A percentile compares a stretch with the other conserved stretches of the same genome.
Conservation (phyloP, 345 rosid species). For the Pistacia vera region DNA sequence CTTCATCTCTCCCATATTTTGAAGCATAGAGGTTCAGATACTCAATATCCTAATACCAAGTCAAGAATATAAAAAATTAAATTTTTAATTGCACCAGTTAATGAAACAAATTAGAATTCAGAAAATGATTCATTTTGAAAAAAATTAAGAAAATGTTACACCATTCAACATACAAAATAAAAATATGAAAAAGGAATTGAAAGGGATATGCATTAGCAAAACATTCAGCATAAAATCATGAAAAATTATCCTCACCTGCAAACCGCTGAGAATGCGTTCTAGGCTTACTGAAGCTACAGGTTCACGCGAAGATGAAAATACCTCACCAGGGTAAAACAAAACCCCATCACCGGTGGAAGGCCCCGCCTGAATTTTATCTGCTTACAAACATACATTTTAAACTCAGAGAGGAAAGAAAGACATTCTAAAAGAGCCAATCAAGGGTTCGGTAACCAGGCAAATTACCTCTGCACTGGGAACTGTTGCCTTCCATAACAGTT, state of each 20-base stretch:
- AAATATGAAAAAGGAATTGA: neutral
- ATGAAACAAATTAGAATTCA: neutral
- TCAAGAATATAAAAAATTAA: neutral
- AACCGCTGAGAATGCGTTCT: conserved; percentile 91
- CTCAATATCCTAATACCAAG: conserved; percentile 61
- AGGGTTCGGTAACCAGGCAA: conserved; percentile 12
- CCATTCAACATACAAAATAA: neutral
- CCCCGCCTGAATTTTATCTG: conserved; percentile 92
- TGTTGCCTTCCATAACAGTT: conserved; percentile 93
- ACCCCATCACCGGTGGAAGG: conserved; percentile 95
- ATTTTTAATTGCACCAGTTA: neutral
- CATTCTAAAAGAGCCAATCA: neutral
- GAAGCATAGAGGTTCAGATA: conserved; percentile 77
- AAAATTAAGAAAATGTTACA: neutral
- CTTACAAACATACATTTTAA: conserved; percentile 7
- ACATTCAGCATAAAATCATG: neutral
- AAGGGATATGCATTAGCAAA: neutral
- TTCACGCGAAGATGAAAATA: conserved; percentile 78
- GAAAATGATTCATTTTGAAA: neutral
- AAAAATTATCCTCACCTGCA: conserved; percentile 60
- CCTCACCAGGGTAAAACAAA: conserved; percentile 89
- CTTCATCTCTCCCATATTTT: conserved; percentile 77
- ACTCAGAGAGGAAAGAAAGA: neutral
- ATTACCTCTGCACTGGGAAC: conserved; percentile 91
- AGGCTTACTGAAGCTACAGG: conserved; percentile 88